Evolutionary conservation across 495 filamentous ascomycete genomes (phyloP), one percentile per base, ranked within the genome.

Genomic region (Penicillium cinerascens): DNA sequence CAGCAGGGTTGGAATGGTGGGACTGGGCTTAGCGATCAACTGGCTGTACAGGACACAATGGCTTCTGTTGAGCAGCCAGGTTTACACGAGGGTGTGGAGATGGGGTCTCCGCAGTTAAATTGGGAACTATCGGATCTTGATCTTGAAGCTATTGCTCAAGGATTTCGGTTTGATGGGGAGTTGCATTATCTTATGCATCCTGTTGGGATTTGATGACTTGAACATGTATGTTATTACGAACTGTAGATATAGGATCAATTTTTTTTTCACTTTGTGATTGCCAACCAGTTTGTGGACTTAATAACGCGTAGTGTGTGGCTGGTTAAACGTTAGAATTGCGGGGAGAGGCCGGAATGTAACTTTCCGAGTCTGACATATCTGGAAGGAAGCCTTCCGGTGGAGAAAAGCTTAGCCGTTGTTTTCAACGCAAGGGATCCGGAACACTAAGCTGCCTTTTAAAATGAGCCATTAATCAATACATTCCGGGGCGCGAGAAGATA

Each of bases 51-150:
- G 23, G 50, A 52, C 6, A 40, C 7, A 4, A 9, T 42, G 0
- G 8, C 45, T 26, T 18, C 26, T 0, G 26, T 50, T 23, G 51
- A 58, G 1, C 29, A 35, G 16, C 41, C 49, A 0, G 25, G 23
- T 22, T 6, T 51, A 2, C 4, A 38, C 16, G 49, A 53, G 42
- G 15, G 16, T 2, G 17, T 50, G 16, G 50, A 54, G 2, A 44
- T 60, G 15, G 52, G 41, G 8, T 55, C 55, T 18, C 49, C 58
- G 3, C 47, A 55, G 21, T 21, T 64, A 18, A 56, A 59, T 23
- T 57, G 58, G 51, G 63, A 58, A n/a, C 33, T 66, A 7, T 66
- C 63, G 5, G 61, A 66, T 52, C 33, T 64, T 8, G 64, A 64
- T 27, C 55, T 66, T 39, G 61, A 64, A 36, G 61, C 61, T 13